Percentiles rank a stretch among this genome's conserved stretches.
These are phyloP conservation scores for Ophiocordyceps polyrhachis-furcata DNA, from an alignment of 2,329 filamentous ascomycete species.

Conservation along the genomic window DNA sequence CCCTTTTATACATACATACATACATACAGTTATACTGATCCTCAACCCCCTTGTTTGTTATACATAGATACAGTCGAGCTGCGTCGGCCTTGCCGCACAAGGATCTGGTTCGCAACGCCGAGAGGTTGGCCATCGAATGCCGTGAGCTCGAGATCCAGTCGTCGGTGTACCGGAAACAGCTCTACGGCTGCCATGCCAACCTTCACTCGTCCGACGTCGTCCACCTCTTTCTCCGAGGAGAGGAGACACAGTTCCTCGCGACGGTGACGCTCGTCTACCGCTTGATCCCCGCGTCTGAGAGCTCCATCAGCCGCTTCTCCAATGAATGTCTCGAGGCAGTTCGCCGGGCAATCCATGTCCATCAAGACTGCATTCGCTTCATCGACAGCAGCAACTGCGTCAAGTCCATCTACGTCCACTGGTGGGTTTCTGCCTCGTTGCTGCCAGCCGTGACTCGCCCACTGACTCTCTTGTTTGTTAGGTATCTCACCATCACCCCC, in stretches of 20 bases:
- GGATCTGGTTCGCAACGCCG: conserved; percentile 21
- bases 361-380: conserved; percentile 23
- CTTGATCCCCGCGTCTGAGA: conserved; percentile 26
- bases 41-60: neutral
- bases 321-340: conserved; percentile 30
- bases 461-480: neutral
- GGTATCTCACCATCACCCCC: conserved; percentile 21
- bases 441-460: too few species aligned
- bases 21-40: neutral
- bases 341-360: conserved; percentile 25
- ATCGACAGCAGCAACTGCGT: conserved; percentile 21
- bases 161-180: conserved; percentile 15
- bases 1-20: too few species aligned
- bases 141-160: conserved; percentile 17
- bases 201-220: conserved; percentile 21
- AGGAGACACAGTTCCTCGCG: conserved; percentile 27
- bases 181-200: conserved; percentile 17
- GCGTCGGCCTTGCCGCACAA: conserved; percentile 21
- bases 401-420: conserved; percentile 31
- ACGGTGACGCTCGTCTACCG: conserved; percentile 33
- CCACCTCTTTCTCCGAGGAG: conserved; percentile 24
- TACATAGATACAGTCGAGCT: conserved; percentile 31
- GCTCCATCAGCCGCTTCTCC: conserved; percentile 25
- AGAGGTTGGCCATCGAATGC: conserved; percentile 18
- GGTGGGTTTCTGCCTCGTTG: conserved; percentile 25